phyloP scores from a whole-genome alignment of 805 yeast genomes.

The Kuraishia cidri region DNA sequence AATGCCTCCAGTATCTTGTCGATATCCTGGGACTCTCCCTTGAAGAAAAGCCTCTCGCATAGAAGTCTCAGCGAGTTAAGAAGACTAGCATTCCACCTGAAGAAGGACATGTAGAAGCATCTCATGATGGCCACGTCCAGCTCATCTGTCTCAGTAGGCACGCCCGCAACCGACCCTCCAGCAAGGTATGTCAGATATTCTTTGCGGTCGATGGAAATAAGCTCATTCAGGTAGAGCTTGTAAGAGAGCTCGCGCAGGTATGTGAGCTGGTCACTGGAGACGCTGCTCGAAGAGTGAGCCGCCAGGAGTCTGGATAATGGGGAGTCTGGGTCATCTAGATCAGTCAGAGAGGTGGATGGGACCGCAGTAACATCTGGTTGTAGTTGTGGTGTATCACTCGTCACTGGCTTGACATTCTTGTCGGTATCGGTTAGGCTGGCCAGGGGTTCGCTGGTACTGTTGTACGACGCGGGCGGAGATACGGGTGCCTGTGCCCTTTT shows the following conservation, averaged over 20 bases:
- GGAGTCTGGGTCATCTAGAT: too few species aligned
- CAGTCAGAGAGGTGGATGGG: too few species aligned
- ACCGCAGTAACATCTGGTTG: too few species aligned
- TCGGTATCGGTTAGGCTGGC: too few species aligned
- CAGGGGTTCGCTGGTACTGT: too few species aligned
- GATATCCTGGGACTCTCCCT: conserved; percentile 78
- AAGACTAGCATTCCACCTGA: conserved; percentile 38
- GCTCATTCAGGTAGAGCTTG: background rate
- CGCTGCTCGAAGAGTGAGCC: background rate
- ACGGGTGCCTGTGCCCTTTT: too few species aligned
- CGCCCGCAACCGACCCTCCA: conserved; percentile 9
- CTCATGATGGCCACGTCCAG: conserved; percentile 29
- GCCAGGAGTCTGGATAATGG: too few species aligned
- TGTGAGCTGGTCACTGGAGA: background rate
- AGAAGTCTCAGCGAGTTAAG: conserved; percentile 47
- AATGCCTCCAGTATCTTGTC: conserved; percentile 66
- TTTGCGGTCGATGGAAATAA: conserved; percentile 5
- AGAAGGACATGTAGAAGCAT: conserved; percentile 34
- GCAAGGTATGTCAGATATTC: conserved; percentile 16
- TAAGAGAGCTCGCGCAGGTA: background rate
- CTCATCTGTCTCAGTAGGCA: background rate
- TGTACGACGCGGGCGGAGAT: too few species aligned
- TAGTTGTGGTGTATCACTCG: too few species aligned
- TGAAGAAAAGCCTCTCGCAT: conserved; percentile 60
- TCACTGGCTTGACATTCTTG: too few species aligned